Evolutionary conservation across 805 yeast species (phyloP).

Genomic region (Kazachstania taianensis): DNA sequence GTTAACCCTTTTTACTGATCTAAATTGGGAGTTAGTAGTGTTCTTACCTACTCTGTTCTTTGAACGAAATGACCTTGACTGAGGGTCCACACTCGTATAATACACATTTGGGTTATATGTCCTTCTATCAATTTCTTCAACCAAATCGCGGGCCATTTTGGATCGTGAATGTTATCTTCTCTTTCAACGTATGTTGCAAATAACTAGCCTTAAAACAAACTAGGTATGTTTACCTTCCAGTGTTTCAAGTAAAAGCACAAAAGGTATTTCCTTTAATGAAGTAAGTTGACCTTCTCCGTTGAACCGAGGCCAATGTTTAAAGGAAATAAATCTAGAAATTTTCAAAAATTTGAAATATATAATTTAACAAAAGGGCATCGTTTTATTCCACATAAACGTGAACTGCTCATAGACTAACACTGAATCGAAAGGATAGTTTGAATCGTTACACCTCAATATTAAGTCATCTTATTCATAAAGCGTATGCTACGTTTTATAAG

Average conservation of each 20-base stretch:
- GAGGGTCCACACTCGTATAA: conserved; percentile 20
- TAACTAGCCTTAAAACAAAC: background rate
- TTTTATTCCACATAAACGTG: no score
- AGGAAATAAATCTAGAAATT: background rate
- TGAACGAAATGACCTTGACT: conserved; percentile 14
- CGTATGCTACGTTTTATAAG: no score
- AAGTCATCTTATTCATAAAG: no score
- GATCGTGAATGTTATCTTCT: background rate
- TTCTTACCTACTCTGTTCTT: conserved; percentile 14
- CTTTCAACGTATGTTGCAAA: background rate
- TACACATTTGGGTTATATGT: conserved; percentile 28
- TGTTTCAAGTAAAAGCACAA: background rate
- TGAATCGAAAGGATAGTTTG: no score
- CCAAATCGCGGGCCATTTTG: conserved; percentile 5
- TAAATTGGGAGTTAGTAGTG: conserved; percentile 12
- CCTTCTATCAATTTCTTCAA: conserved; percentile 27
- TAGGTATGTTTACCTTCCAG: background rate
- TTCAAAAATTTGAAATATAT: no score
- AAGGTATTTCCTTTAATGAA: background rate
- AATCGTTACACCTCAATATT: no score
- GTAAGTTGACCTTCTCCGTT: no score
- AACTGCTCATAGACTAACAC: no score
- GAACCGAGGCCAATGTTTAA: no score
- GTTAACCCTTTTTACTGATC: conserved; percentile 26
- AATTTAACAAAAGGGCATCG: no score